phyloP scores from a whole-genome alignment of 2,329 filamentous ascomycete species.

The Curvularia sp. region DNA sequence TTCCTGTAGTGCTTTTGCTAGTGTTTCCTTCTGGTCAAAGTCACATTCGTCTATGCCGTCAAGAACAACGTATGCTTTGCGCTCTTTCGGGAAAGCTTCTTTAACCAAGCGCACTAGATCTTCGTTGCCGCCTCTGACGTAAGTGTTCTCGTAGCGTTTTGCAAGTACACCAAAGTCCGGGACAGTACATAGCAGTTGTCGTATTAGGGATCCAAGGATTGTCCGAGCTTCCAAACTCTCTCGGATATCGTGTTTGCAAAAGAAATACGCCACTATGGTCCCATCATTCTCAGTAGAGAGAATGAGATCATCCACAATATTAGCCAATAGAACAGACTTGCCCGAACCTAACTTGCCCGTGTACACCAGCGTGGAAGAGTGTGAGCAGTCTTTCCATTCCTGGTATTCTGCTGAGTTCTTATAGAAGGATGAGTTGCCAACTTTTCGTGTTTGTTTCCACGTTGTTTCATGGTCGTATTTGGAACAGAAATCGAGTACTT shows the following conservation, averaged over 20 bases:
- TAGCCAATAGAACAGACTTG: constrained; percentile 56
- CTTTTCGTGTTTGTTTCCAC: constrained; percentile 55
- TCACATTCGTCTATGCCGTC: constrained; percentile 49
- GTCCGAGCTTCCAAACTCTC: constrained; percentile 34
- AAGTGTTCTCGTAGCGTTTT: constrained; percentile 12
- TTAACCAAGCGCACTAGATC: no score
- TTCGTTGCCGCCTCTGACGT: no score
- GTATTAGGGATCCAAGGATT: constrained; percentile 34
- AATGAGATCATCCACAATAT: constrained; percentile 48
- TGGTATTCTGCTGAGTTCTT: constrained; percentile 28
- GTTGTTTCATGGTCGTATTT: constrained; percentile 50
- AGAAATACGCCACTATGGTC: constrained; percentile 35
- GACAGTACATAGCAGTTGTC: constrained; percentile 48
- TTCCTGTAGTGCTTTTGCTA: constrained; percentile 25
- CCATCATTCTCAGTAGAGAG: constrained; percentile 6
- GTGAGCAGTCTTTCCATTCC: constrained; percentile 35
- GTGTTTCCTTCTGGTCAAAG: constrained; percentile 14
- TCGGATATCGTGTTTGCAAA: constrained; percentile 33
- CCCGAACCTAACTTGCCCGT: constrained; percentile 55
- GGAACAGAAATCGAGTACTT: constrained; percentile 52
- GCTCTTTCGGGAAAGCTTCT: constrained; percentile 17
- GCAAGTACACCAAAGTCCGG: constrained; percentile 25
- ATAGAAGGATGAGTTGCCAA: constrained; percentile 46
- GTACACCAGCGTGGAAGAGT: constrained; percentile 44
- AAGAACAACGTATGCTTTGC: constrained; percentile 43